A percentile compares a stretch with the other conserved stretches of the same genome.
phyloP scores from a whole-genome alignment of 768 basidiomycete genomes.

The Auricularia cornea region DNA sequence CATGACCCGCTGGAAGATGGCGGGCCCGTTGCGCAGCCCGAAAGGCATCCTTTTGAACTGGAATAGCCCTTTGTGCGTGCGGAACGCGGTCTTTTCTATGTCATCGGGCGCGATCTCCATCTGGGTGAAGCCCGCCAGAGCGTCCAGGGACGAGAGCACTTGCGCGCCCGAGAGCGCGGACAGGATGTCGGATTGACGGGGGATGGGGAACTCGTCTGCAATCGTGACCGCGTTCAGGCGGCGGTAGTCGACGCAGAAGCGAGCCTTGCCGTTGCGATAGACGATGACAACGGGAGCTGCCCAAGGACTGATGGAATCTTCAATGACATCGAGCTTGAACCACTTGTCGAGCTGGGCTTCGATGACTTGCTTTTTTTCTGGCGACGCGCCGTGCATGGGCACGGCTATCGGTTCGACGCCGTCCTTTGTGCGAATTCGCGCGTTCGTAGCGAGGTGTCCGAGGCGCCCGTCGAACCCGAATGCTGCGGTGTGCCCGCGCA shows the following conservation, averaged over 20 bases:
- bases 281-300: slow-evolving; percentile 7
- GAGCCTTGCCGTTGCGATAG: slow-evolving; percentile 14
- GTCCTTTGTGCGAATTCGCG: too few relatives aligned
- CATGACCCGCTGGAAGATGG: slow-evolving; percentile 36
- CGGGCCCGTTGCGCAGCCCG: slow-evolving; percentile 21
- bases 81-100: slow-evolving; percentile 29
- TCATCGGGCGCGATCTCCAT: slow-evolving; percentile 21
- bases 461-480: too few relatives aligned
- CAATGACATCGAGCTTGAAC: too few relatives aligned
- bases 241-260: slow-evolving; percentile 29
- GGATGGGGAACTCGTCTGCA: slow-evolving; percentile 23
- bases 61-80: slow-evolving; percentile 30
- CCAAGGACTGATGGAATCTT: too few relatives aligned
- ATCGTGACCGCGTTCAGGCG: slow-evolving; percentile 19
- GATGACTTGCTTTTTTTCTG: too few relatives aligned
- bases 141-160: slow-evolving; percentile 27
- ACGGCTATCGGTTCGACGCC: too few relatives aligned
- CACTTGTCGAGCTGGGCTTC: too few relatives aligned
- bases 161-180: slow-evolving; percentile 25
- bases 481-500: too few relatives aligned
- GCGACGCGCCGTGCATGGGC: too few relatives aligned
- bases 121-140: slow-evolving; percentile 34
- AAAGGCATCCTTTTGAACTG: slow-evolving; percentile 26
- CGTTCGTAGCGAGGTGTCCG: too few relatives aligned
- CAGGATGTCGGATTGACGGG: slow-evolving; percentile 19